These are phyloP conservation scores for Aspergillus sp. DNA, from an alignment of 2,329 filamentous ascomycete species.

Conservation along the genomic window DNA sequence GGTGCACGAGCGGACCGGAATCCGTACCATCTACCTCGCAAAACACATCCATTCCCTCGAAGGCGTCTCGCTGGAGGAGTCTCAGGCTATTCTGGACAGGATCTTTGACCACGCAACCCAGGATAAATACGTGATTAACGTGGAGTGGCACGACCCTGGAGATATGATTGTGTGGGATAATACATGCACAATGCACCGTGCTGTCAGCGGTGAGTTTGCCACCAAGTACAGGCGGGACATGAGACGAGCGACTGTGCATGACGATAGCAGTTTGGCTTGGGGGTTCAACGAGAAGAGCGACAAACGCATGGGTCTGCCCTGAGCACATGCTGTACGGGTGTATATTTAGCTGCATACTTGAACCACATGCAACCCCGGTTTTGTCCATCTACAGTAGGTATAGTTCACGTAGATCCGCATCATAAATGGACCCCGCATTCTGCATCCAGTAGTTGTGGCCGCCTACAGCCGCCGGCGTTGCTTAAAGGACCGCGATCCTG, in stretches of 20 bases:
- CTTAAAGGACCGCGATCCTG: too few species aligned
- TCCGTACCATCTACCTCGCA: not conserved
- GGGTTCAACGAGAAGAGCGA: conserved; percentile 35
- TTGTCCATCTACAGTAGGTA: too few species aligned
- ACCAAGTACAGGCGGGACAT: conserved; percentile 53
- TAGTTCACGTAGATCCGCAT: too few species aligned
- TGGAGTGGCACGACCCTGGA: not conserved
- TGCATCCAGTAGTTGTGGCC: too few species aligned
- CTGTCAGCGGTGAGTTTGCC: conserved; percentile 47
- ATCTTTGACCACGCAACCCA: not conserved
- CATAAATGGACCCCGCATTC: too few species aligned
- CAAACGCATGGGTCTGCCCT: too few species aligned
- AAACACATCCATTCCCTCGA: not conserved
- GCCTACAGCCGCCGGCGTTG: too few species aligned
- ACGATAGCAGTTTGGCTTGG: conserved; percentile 42
- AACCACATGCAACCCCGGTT: too few species aligned
- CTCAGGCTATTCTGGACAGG: not conserved
- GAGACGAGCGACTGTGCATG: conserved; percentile 57
- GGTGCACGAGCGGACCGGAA: not conserved
- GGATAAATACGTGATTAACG: not conserved
- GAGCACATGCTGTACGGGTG: too few species aligned
- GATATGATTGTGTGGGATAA: not conserved
- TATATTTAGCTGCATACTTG: too few species aligned
- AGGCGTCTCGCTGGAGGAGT: not conserved
- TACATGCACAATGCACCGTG: not conserved